Evolutionary conservation across 805 yeast species (phyloP), one percentile per base, ranked within the genome.

Genomic region (Yamadazyma sp.): DNA sequence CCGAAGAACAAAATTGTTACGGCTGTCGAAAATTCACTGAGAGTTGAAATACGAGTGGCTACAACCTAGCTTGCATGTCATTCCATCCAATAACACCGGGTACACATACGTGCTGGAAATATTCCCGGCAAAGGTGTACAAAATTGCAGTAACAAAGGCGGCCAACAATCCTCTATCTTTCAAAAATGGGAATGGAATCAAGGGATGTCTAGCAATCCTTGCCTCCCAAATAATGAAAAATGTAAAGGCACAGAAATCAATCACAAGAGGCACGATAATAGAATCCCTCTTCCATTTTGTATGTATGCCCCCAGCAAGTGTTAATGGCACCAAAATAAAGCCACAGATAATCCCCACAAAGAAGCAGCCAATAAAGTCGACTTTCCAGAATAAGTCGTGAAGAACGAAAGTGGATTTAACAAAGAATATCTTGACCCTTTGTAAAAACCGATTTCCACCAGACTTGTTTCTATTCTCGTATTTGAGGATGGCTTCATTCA

Each of bases 151-250:
- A 20, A 67, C 51, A 40, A 82, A 51, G 11, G 90, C 84, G 10
- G 86, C 64, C 83, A 85, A 81, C 21, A 84, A 79, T 44, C 84
- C 85, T 48, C 88, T 75, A 57, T 84, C 85, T 42, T 66, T 77
- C 52, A 84, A 55, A 43, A 82, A 65, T 11, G 65, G 58, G 47
- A 66, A 63, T n/a, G 93, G 91, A n/a, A 77, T 57, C 26, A 85
- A 53, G n/a, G 95, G 93, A 50, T 72, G 67, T 35, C 55, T 63
- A 12, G 89, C 78, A 42, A 63, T 64, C 42, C 64, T 68, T 18
- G 56, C 43, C 57, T 84, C 93, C 80, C 84, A 83, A 13, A 57
- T 11, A 10, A 71, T 50, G 41, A 81, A 77, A 11, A 71, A 54
- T 6, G 88, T 86, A 37, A 83, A 54, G 16, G 80, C 56, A 13